Conservation (phyloP, 2,329 filamentous ascomycete genomes). For the Paraphaeosphaeria minitans region DNA sequence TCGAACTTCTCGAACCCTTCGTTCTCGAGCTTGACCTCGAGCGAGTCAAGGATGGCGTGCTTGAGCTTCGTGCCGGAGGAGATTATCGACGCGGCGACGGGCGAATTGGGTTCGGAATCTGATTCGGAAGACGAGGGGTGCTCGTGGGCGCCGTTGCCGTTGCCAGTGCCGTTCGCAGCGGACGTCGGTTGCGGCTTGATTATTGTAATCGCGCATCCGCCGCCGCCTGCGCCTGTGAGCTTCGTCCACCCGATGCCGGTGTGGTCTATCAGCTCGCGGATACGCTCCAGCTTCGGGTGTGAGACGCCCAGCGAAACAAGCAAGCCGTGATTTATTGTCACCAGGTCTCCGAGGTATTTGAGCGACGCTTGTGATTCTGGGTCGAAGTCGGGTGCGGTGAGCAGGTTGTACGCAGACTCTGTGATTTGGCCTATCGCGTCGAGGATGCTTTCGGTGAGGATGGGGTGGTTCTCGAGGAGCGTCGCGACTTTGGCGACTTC, state of each 20-base stretch:
- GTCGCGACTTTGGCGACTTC: conserved; percentile 86
- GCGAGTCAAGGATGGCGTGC: conserved; percentile 55
- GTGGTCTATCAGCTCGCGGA: conserved; percentile 83
- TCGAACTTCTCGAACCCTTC: conserved; percentile 81
- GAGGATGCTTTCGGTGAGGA: conserved; percentile 79
- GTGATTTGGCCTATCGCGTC: conserved; percentile 82
- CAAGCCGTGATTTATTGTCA: conserved; percentile 92
- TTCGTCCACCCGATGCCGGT: conserved; percentile 95
- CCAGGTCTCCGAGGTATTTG: conserved; percentile 80
- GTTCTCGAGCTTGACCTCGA: conserved; percentile 65
- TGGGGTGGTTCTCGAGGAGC: conserved; percentile 73
- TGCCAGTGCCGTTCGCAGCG: conserved; percentile 53
- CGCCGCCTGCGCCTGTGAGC: conserved; percentile 91
- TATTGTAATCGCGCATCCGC: conserved; percentile 92
- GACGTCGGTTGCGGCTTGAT: conserved; percentile 66
- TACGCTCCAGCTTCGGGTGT: conserved; percentile 87
- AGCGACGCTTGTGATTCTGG: conserved; percentile 66
- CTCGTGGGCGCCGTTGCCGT: conserved; percentile 28
- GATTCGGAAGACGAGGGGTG: conserved; percentile 17
- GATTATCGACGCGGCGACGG: conserved; percentile 38
- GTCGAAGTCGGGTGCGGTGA: conserved; percentile 69
- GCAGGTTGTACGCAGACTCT: conserved; percentile 60
- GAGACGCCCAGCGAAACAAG: conserved; percentile 91
- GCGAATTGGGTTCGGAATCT: conserved; percentile 29
- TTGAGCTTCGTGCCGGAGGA: conserved; percentile 41